phyloP scores from a whole-genome alignment of 768 basidiomycete species.

The Dacryopinax spathularia region DNA sequence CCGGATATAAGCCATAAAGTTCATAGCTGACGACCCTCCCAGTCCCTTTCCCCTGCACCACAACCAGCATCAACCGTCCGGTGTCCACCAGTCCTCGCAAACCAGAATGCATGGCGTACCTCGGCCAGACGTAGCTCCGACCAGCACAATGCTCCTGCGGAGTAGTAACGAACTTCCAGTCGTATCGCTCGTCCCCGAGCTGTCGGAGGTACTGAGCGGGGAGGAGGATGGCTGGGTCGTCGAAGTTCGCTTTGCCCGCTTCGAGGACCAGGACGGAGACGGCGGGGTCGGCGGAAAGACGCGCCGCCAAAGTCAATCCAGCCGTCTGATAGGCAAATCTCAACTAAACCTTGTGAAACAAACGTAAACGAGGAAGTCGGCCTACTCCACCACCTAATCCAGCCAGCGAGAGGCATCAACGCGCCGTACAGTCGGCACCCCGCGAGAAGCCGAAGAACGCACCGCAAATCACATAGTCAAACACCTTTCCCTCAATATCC shows the following conservation, averaged over 20 bases:
- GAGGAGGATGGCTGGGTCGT: constrained; percentile 10
- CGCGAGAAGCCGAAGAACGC: neutral
- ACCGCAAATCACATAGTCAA: neutral
- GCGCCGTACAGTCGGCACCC: neutral
- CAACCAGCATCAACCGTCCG: neutral
- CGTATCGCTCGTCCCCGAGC: constrained; percentile 17
- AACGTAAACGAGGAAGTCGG: neutral
- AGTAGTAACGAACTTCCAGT: constrained; percentile 17
- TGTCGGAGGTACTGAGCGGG: constrained; percentile 19
- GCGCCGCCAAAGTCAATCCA: constrained; percentile 16
- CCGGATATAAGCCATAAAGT: constrained; percentile 22
- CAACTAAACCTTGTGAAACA: neutral
- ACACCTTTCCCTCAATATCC: neutral
- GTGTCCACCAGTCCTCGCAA: neutral
- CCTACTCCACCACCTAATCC: neutral
- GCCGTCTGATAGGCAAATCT: neutral
- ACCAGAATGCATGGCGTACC: constrained; percentile 6
- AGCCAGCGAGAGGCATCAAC: neutral
- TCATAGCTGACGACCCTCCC: constrained; percentile 35
- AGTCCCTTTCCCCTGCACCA: constrained; percentile 18
- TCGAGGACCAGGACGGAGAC: constrained; percentile 18
- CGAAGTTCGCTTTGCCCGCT: constrained; percentile 14
- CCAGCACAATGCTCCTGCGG: constrained; percentile 10
- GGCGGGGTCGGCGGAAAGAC: constrained; percentile 17
- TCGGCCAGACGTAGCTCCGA: constrained; percentile 16